Base-by-base conservation (phyloP, 139 green algal genomes). In the Chlamydomonas sp. region DNA sequence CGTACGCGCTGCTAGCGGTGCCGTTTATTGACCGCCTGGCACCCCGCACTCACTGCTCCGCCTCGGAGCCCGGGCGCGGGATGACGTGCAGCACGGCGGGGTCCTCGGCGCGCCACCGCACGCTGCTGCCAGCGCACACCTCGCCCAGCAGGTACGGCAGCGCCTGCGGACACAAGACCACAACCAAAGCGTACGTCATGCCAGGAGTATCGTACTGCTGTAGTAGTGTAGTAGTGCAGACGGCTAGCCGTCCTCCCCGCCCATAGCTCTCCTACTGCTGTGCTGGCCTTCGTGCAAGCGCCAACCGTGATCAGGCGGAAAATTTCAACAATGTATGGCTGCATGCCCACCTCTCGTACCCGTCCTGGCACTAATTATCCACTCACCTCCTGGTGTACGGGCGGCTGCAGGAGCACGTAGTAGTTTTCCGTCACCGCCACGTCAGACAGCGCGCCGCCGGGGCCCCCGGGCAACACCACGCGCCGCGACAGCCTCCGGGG, bases 341-440 rank as follows among this genome's bases (percentile, higher is more conserved):
- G 31, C 31, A 49, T 49, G 31, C 31, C 31, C 31, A 49, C 31
- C 31, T 49, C 31, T 49, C 31, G 31, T 49, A 49, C 31, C 31
- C 31, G 31, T 49, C 31, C 31, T 49, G 31, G 31, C 31, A 49
- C 31, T 6, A 3, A 75, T 1, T 16, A 57, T 61, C 31, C 72
- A 2, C 72, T 60, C 72, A 80, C 73, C 72, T 87, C 68, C 1
- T 72, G 18, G 62, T 87, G 73, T n/a, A 75, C 72, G n/a, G 83
- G 83, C 83, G 83, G 83, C 62, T 87, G 83, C 16, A 87, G 20
- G n/a, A 87, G 15, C 72, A 87, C 2, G n/a, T 81, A 87, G 60
- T 87, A 87, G 83, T 75, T 87, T 12, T n/a, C 18, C 15, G 92
- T 95, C 2, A 95, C n/a, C 0, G 73, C 86, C 75, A 95, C 91